Evolutionary conservation across 2,329 filamentous ascomycete species (phyloP).

Genomic region (Fusarium buxicola): DNA sequence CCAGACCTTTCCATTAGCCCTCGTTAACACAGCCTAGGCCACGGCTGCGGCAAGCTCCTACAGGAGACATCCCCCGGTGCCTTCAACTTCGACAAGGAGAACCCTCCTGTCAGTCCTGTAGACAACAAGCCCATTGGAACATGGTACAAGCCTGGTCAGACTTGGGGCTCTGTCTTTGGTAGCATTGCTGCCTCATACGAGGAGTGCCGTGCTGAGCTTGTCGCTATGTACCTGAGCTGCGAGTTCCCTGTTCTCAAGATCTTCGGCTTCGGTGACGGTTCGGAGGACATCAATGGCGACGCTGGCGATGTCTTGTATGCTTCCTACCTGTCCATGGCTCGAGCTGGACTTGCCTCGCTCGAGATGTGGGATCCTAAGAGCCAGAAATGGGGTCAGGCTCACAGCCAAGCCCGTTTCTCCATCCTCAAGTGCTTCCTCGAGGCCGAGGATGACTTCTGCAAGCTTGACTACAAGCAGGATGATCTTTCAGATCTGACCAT

Average conservation of each 20-base stretch:
- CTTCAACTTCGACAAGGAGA: constrained; percentile 88
- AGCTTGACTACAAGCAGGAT: constrained; percentile 77
- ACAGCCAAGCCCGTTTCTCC: constrained; percentile 91
- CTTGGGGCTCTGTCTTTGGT: constrained; percentile 93
- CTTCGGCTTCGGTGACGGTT: constrained; percentile 89
- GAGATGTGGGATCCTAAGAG: constrained; percentile 96
- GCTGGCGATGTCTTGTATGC: constrained; percentile 90
- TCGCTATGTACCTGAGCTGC: constrained; percentile 90
- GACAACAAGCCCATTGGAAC: constrained; percentile 79
- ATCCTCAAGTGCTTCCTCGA: constrained; percentile 88
- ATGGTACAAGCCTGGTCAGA: constrained; percentile 96
- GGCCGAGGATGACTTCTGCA: constrained; percentile 88
- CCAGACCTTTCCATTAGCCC: neutral
- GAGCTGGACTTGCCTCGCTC: constrained; percentile 87
- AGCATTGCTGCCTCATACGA: constrained; percentile 89
- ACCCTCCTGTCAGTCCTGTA: constrained; percentile 84
- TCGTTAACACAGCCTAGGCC: constrained; percentile 61
- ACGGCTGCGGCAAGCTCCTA: constrained; percentile 92
- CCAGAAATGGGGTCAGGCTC: constrained; percentile 91
- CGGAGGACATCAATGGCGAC: constrained; percentile 75
- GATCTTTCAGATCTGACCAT: constrained; percentile 86
- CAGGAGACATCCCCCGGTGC: constrained; percentile 85
- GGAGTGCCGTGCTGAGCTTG: constrained; percentile 93
- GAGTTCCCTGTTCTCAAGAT: constrained; percentile 91
- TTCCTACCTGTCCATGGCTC: constrained; percentile 92